Conservation (phyloP, 495 filamentous ascomycete genomes). For the Penicillium tannophilum region DNA sequence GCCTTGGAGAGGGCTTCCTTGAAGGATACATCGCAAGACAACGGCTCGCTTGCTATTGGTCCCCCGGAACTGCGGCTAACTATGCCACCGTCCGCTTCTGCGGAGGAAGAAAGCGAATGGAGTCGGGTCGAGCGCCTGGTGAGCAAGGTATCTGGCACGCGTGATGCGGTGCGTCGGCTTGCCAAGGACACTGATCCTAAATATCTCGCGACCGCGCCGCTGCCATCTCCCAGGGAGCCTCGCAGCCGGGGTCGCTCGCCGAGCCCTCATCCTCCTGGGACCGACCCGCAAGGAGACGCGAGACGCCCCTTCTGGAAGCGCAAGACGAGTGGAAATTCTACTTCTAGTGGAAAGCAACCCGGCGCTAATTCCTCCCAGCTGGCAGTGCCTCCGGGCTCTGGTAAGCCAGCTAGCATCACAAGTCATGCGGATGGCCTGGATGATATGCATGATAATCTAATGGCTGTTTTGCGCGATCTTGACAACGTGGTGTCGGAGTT, state of each 20-base stretch:
- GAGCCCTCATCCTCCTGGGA: constrained; percentile 38
- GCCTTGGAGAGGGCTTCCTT: constrained; percentile 78
- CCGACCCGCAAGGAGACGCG: constrained; percentile 42
- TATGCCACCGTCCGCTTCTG: constrained; percentile 29
- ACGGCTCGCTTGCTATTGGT: constrained; percentile 17
- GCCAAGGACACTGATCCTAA: constrained; percentile 81
- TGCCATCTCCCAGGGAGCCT: constrained; percentile 19
- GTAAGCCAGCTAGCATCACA: constrained; percentile 40
- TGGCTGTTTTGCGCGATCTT: constrained; percentile 77
- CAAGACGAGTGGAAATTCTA: constrained; percentile 60
- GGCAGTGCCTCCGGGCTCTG: constrained; percentile 49
- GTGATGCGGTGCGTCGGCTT: constrained; percentile 82
- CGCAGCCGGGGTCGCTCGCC: constrained; percentile 40
- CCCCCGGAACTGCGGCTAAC: constrained; percentile 37
- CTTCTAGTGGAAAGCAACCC: constrained; percentile 35
- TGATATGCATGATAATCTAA: constrained; percentile 73
- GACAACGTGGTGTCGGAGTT: constrained; percentile 83
- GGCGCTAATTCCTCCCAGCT: constrained; percentile 56
- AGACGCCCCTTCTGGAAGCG: constrained; percentile 85
- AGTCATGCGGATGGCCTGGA: constrained; percentile 54
- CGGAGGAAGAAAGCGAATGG: constrained; percentile 80
- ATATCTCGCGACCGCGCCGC: constrained; percentile 36
- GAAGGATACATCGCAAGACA: constrained; percentile 28
- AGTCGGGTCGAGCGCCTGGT: constrained; percentile 78
- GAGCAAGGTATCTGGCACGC: constrained; percentile 77